phyloP scores from a whole-genome alignment of 305 asterid species.

The Petunia hybrid region DNA sequence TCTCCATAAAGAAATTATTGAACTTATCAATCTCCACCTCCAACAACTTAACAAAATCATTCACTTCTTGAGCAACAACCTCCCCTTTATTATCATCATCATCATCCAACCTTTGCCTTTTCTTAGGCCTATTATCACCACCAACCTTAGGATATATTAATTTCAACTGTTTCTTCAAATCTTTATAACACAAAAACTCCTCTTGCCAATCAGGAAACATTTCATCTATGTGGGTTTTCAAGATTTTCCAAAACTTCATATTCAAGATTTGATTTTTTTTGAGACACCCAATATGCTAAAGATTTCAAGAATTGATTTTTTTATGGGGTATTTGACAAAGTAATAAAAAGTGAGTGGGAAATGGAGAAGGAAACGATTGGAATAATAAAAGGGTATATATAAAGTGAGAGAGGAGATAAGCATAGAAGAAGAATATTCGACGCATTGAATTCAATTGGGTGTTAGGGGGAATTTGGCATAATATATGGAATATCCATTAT shows the following conservation, averaged over 20 bases:
- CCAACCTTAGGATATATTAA: slow-evolving; percentile 53
- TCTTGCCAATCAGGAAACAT: slow-evolving; percentile 81
- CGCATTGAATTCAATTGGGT: background rate
- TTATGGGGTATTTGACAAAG: too few relatives aligned
- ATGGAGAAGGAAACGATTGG: background rate
- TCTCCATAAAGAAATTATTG: slow-evolving; percentile 68
- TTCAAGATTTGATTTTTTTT: background rate
- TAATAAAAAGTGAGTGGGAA: background rate
- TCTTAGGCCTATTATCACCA: slow-evolving; percentile 45
- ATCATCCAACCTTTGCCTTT: slow-evolving; percentile 51
- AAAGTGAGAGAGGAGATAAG: background rate
- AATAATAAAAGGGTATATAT: background rate
- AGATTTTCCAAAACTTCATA: slow-evolving; percentile 84
- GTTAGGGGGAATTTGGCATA: background rate
- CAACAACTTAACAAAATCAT: slow-evolving; percentile 65
- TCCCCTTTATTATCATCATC: slow-evolving; percentile 40
- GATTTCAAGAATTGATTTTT: background rate
- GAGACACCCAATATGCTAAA: background rate
- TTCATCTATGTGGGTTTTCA: slow-evolving; percentile 62
- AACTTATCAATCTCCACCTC: slow-evolving; percentile 71
- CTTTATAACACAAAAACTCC: slow-evolving; percentile 75
- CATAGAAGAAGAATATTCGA: background rate
- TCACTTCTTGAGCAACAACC: slow-evolving; percentile 51
- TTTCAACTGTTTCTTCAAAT: slow-evolving; percentile 71
- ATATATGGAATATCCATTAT: too few relatives aligned